These are phyloP conservation scores for Verticillium tricorpus DNA, from an alignment of 2,329 filamentous ascomycete species.

Conservation along the genomic window DNA sequence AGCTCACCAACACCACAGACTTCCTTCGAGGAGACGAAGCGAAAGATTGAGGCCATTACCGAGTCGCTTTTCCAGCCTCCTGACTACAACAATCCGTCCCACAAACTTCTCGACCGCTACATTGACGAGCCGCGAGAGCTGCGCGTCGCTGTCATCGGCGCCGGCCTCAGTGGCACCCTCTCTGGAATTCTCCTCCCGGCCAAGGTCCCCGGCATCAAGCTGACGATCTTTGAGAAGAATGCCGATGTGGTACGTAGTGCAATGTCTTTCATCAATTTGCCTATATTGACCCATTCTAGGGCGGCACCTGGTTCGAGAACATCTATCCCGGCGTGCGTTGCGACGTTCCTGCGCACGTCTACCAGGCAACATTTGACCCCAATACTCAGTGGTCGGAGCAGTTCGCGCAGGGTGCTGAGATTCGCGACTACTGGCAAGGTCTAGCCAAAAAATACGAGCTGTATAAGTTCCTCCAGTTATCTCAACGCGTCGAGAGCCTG, in stretches of 20 bases:
- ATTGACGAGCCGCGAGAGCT: slow-evolving; percentile 44
- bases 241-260: slow-evolving; percentile 51
- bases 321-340: slow-evolving; percentile 62
- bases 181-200: slow-evolving; percentile 62
- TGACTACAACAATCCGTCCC: slow-evolving; percentile 12
- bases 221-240: slow-evolving; percentile 67
- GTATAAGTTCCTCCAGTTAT: slow-evolving; percentile 51
- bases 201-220: slow-evolving; percentile 63
- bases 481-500: slow-evolving; percentile 49
- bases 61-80: neutral
- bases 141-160: slow-evolving; percentile 59
- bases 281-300: slow-evolving; percentile 21
- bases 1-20: neutral
- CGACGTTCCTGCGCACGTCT: slow-evolving; percentile 64
- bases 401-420: slow-evolving; percentile 64
- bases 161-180: slow-evolving; percentile 58
- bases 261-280: neutral
- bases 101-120: slow-evolving; percentile 28
- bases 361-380: slow-evolving; percentile 63
- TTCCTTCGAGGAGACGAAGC: neutral
- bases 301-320: slow-evolving; percentile 52
- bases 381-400: slow-evolving; percentile 66
- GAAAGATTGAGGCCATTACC: neutral
- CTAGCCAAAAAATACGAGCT: slow-evolving; percentile 61
- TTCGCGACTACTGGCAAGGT: slow-evolving; percentile 60